Base-by-base conservation (phyloP, 2,329 filamentous ascomycete genomes). In the Neocucurbitaria cava region DNA sequence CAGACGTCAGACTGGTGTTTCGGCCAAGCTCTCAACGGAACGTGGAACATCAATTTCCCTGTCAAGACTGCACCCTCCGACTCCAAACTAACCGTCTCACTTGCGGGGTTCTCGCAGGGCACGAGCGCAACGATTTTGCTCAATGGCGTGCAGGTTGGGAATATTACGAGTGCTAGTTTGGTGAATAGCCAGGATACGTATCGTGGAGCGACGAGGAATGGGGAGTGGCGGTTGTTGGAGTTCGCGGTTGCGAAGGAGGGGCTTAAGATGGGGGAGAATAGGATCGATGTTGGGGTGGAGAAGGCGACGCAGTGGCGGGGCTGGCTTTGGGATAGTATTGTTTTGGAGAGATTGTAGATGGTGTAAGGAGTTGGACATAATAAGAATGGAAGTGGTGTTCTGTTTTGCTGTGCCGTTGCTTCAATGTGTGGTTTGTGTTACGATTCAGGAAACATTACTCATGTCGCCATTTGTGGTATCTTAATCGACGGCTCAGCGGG, bases 171-270 rank as follows among this genome's bases (percentile, higher is more conserved):
- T 7, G 61, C 60, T 7, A 66, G 62, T 43, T 52, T 82, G 26
- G 49, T 74, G 24, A 81, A 67, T 33, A 81, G 82, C 56, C 80
- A 80, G 4, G 76, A 75, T 18, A 70, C 82, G 31, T 83, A 83
- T 64, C 73, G 81, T n/a, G 78, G 76, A 9, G 79, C 74, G 18
- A 83, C 79, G 6, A 65, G 68, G 21, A 79, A 77, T 5, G 80
- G 81, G 1, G 80, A 83, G 68, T 82, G 79, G 79, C 70, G 77
- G 49, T 70, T 79, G 18, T 74, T 80, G 21, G 77, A 83, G 65
- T 79, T 77, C 47, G 53, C 57, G 0, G 62, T 80, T 11, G 53
- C 51, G 2, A 63, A 62, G 23, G 71, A 62, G 9, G 47, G 47
- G 31, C 53, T 80, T 51, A 71, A 60, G 49, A 44, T 58, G 8